These are phyloP conservation scores for Onygenales sp. DNA, from an alignment of 2,329 filamentous ascomycete genomes.

Conservation along the genomic window DNA sequence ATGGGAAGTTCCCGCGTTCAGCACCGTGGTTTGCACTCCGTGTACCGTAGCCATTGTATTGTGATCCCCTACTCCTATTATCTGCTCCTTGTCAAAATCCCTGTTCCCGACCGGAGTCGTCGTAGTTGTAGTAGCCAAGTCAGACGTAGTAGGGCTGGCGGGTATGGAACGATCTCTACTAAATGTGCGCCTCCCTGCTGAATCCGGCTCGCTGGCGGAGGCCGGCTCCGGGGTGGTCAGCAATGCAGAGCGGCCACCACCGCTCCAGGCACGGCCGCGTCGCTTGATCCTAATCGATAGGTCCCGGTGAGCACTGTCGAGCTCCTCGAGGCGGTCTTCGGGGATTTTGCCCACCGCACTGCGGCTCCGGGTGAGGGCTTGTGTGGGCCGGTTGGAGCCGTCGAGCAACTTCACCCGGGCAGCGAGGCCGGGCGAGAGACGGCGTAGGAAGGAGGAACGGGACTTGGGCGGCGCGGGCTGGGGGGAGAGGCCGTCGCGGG, in stretches of 20 bases:
- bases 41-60: slow-evolving; percentile 7
- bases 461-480: slow-evolving; percentile 17
- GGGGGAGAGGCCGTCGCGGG: slow-evolving; percentile 11
- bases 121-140: no score
- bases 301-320: slow-evolving; percentile 30
- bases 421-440: slow-evolving; percentile 32
- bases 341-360: slow-evolving; percentile 30
- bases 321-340: slow-evolving; percentile 30
- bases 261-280: slow-evolving; percentile 28
- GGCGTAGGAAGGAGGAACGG: slow-evolving; percentile 30
- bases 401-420: slow-evolving; percentile 34
- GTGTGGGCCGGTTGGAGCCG: slow-evolving; percentile 19
- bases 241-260: slow-evolving; percentile 7
- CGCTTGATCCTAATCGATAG: slow-evolving; percentile 29
- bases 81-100: no score
- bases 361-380: slow-evolving; percentile 15
- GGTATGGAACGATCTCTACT: neutral
- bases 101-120: no score
- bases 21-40: slow-evolving; percentile 5
- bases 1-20: slow-evolving; percentile 9
- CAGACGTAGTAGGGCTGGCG: no score
- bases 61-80: no score
- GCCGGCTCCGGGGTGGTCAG: slow-evolving; percentile 4
- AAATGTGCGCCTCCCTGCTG: neutral
- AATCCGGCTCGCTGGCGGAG: slow-evolving; percentile 6